Conservation (phyloP, 1,139 yeast genomes). For the Protomyces macrosporus region DNA sequence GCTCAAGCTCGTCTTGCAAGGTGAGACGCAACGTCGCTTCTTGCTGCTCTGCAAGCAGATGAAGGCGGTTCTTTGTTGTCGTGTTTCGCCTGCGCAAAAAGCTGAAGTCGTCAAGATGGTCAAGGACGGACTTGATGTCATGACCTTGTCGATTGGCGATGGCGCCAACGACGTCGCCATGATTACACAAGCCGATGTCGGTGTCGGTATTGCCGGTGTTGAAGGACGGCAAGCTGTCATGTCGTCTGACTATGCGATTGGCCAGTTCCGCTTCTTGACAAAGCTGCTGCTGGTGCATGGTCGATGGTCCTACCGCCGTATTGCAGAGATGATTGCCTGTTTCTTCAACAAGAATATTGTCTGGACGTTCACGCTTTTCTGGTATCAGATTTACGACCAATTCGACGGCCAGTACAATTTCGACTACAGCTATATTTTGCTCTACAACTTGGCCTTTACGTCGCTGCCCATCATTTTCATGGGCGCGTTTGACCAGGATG, state of each 20-base stretch:
- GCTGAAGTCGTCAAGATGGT: conserved; percentile 93
- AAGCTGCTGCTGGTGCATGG: conserved; percentile 84
- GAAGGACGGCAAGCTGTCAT: conserved; percentile 98
- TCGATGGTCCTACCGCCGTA: conserved; percentile 88
- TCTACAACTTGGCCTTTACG: conserved; percentile 90
- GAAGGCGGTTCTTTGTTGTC: conserved; percentile 87
- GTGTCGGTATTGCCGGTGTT: conserved; percentile 97
- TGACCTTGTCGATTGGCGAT: conserved; percentile 93
- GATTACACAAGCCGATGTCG: conserved; percentile 98
- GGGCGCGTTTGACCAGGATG: conserved; percentile 93
- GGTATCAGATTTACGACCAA: conserved; percentile 82
- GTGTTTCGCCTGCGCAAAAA: conserved; percentile 96
- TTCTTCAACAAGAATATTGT: conserved; percentile 90
- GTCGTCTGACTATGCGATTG: conserved; percentile 96
- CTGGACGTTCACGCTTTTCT: conserved; percentile 79
- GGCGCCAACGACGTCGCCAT: conserved; percentile 91
- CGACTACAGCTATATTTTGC: conserved; percentile 79
- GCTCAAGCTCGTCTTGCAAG: conserved; percentile 61
- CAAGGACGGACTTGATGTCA: conserved; percentile 69
- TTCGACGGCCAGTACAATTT: conserved; percentile 90
- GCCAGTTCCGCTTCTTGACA: conserved; percentile 81
- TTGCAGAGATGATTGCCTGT: conserved; percentile 90
- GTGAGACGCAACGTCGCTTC: conserved; percentile 59
- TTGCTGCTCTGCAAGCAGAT: conserved; percentile 85
- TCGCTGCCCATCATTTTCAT: conserved; percentile 86